Evolutionary conservation across 169 alveolate genomes (phyloP), one percentile per base, ranked within the genome.

Genomic region (Amoebophrya sp.): DNA sequence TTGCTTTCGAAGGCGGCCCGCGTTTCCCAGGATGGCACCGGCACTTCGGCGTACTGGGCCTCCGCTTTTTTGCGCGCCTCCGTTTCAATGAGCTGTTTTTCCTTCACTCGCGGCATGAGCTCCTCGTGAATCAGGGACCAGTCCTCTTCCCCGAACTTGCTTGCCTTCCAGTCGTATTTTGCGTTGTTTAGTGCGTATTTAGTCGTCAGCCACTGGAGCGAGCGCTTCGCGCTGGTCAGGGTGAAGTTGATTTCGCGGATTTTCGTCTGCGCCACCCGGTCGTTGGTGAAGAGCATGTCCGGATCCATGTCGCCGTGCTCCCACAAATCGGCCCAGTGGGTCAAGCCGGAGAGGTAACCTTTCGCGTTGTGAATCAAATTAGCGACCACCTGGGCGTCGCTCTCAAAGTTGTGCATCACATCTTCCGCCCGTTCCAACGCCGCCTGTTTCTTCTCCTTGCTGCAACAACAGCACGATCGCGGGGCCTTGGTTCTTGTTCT

Each of bases 191-290:
- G 83, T 25, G 35, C 83, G 83, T 66, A 66, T 25, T 66, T 66
- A 25, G 18, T 25, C 38, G 83, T 66, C 32, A 66, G 83, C 83
- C 83, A 66, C 35, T 66, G 83, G 32, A 66, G 35, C 29, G 83
- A 66, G 10, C 83, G 29, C 32, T 66, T 66, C 10, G 83, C 83
- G 35, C 32, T 12, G 10, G 35, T 18, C 35, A 66, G 83, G 32
- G 83, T 66, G 83, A 66, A 66, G 35, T 66, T 66, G 29, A 66
- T 66, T 25, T 66, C 83, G 10, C 83, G 83, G 83, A 66, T 66
- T n/a, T 66, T 66, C 32, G 83, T 66, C 83, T 66, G 83, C 38
- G 83, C 83, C 83, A 66, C 83, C 35, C 83, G 83, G 35, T 66
- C 83, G 35, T 18, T 25, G 35, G 35, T n/a, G 29, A 7, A 18